phyloP scores from a whole-genome alignment of 1,139 yeast genomes.

The Suhomyces coccinellae region DNA sequence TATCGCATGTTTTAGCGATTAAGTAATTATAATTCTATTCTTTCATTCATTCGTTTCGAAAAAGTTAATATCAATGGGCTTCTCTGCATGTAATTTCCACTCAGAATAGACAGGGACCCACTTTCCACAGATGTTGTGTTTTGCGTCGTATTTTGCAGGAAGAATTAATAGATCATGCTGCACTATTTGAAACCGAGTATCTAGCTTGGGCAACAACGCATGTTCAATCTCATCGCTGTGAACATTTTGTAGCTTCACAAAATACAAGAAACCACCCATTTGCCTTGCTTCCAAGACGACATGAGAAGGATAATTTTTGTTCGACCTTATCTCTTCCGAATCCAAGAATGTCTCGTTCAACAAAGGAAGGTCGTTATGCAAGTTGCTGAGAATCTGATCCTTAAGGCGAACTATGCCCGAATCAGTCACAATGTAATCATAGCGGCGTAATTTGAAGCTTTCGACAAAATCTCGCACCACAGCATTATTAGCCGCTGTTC shows the following conservation, averaged over 20 bases:
- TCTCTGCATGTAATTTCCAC: slow-evolving; percentile 13
- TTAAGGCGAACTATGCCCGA: slow-evolving; percentile 1
- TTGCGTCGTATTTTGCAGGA: slow-evolving; percentile 1
- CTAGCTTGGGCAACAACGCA: slow-evolving; percentile 22
- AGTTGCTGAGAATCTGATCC: not conserved
- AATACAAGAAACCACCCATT: slow-evolving; percentile 25
- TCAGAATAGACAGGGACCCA: slow-evolving; percentile 10
- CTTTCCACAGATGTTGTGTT: slow-evolving; percentile 5
- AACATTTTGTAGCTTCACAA: slow-evolving; percentile 15
- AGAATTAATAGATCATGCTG: slow-evolving; percentile 10
- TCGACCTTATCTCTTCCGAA: not conserved
- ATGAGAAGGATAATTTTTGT: slow-evolving; percentile 20
- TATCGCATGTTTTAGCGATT: too few relatives aligned
- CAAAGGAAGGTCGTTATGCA: not conserved
- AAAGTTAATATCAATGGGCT: slow-evolving; percentile 8
- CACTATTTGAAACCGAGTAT: slow-evolving; percentile 16
- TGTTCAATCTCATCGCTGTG: slow-evolving; percentile 1
- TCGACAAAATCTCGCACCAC: slow-evolving; percentile 14
- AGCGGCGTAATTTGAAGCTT: slow-evolving; percentile 26
- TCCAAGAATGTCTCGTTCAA: not conserved
- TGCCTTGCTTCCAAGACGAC: slow-evolving; percentile 10
- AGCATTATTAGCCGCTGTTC: not conserved
- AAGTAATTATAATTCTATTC: too few relatives aligned
- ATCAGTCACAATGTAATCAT: slow-evolving; percentile 19
- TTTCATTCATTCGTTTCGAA: not conserved